Evolutionary conservation across 2,329 filamentous ascomycete species (phyloP), one percentile per base, ranked within the genome.

Genomic region (Remersonia thermophila): DNA sequence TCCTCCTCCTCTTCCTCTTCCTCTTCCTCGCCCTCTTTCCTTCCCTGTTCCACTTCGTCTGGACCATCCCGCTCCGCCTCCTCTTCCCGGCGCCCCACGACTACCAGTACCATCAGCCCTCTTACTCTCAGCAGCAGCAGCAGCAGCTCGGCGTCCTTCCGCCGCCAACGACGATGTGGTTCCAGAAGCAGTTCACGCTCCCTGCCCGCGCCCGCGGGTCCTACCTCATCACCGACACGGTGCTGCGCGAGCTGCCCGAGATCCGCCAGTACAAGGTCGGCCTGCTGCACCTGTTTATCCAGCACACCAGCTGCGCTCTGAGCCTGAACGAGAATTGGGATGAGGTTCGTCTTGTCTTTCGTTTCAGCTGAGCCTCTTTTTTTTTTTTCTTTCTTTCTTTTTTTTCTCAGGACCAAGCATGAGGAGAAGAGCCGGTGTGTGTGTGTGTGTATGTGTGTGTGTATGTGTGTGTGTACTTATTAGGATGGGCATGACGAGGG

Each of bases 271-370:
- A 93, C 71, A 89, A 89, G 57, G 74, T 91, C 49, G 86, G 86
- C 30, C 62, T 93, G 42, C 64, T 96, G 44, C 78, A 94, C 57
- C 69, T 98, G 32, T 98, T 96, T 58, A 71, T 96, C 37, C 89
- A 98, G 62, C 91, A 98, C 62, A 98, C 91, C 4, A 85, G 77
- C 52, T 94, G 86, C 60, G 91, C 83, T 10, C 69, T 98, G 36
- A 83, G 76, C 41, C 64, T 98, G 51, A 98, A 98, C 55, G 91
- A 98, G 70, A 96, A 96, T 63, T 80, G 73, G 59, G 83, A 87
- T 54, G 58, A 59, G 37, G 84, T 87, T 13, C 20, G 60, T 79
- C n/a, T n/a, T 83, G 25, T 17, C 11, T 12, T 20, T 26, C n/a
- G n/a, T n/a, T 23, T 23, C 20, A 9, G 20, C 20, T 23, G 20